Base-by-base conservation (phyloP, 495 filamentous ascomycete species). In the Chaetomidium leptoderma region DNA sequence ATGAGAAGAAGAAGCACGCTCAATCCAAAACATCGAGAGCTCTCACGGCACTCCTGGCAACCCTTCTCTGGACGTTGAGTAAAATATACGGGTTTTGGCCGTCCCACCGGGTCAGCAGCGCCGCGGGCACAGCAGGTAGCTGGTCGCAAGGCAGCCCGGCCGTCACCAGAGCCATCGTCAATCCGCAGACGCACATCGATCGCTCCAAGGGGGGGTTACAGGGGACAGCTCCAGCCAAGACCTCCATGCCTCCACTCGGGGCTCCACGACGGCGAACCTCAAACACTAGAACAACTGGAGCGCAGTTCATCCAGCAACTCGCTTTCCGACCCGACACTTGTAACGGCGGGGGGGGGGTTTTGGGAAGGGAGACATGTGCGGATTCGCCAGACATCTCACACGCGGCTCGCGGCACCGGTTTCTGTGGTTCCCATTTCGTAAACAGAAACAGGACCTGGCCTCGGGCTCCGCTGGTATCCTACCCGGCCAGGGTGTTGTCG, bases 251-350 rank as follows among this genome's bases (percentile, higher is more conserved):
- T 69, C 66, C 64, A 63, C 62, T 53, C 61, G 33, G 61, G 39
- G 62, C 63, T 62, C 64, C 65, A 70, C 64, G 62, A 59, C 61
- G 55, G 42, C 60, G 58, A 64, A 63, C 52, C 63, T 71, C 67
- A 71, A 70, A 71, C 69, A 66, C 65, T 66, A 57, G 67, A 60
- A 61, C 69, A 65, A 71, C 49, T 67, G 61, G 46, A 48, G 42
- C 37, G 44, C 52, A 50, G 57, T 57, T n/a, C 45, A 30, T 57
- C 59, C 47, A 60, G 37, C 53, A 44, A 21, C 23, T 42, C 35
- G 10, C 42, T 45, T 36, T 58, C 5, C 30, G 32, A 39, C 51
- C 62, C 53, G 60, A 58, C 57, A 63, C 59, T 55, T 66, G 54
- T 66, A 62, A 65, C 63, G 47, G 32, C 19, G 47, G 14, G 29